Base-by-base conservation (phyloP, 805 yeast genomes). In the Lipomyces yamadae region DNA sequence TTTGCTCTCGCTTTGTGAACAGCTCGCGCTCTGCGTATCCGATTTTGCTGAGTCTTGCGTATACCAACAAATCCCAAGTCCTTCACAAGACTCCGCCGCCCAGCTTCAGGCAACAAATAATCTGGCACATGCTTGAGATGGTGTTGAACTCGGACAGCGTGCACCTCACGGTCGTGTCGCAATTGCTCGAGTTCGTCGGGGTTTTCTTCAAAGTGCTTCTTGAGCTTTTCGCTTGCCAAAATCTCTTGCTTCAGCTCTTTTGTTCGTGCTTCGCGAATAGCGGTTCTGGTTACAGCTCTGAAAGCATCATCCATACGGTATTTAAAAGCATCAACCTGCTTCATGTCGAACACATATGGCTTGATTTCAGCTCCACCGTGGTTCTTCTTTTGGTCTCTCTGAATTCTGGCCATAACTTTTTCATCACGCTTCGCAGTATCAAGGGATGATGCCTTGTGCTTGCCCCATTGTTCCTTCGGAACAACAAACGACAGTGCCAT, bases 241-340 rank as follows among this genome's bases (percentile, higher is more conserved):
- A 95, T 82, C 78, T 95, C 98, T 72, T 88, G 85, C 77, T 90
- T 90, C 77, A 94, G 83, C 76, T 95, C 99, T 77, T 87, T 90
- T 65, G 92, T 84, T 74, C 98, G 85, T 0, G 98, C 98, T 75
- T 95, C 98, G 78, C 98, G 87, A 33, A 95, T 86, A 0, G 97
- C 90, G 8, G 89, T 88, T 65, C 86, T 86, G 0, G 99, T 95
- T 32, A 95, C 96, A 0, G 98, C 90, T 79, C 98, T 86, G 80
- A 94, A 95, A 0, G 97, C 97, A 79, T 95, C 99, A 74, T 95
- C 98, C 81, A 92, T 88, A 83, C 99, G 88, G 78, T 95, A 95
- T 74, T 98, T 86, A 84, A 95, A 95, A 32, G 95, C 95, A 75
- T 95, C 97, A 64, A 95, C 91, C 78, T 95, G 98, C 66, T 86